A percentile compares a stretch with the other conserved stretches of the same genome.
These are phyloP conservation scores for Xylaria sp. DNA, from an alignment of 2,329 filamentous ascomycete species.

Conservation along the genomic window DNA sequence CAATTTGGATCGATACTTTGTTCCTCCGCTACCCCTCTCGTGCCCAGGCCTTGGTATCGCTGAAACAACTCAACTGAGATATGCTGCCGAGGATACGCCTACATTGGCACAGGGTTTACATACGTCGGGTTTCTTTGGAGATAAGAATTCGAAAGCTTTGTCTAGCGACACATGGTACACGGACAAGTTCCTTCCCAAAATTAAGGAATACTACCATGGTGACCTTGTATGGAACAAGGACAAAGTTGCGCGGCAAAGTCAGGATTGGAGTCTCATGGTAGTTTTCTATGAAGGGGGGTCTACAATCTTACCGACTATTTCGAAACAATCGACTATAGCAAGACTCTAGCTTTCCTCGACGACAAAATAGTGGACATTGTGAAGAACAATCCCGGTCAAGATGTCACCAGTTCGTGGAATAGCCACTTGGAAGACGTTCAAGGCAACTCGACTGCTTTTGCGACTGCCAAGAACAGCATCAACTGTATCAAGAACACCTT, in stretches of 20 bases:
- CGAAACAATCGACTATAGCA: constrained; percentile 68
- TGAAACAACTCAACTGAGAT: constrained; percentile 57
- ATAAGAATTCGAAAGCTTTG: constrained; percentile 63
- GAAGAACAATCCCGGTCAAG: constrained; percentile 75
- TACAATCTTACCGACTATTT: constrained; percentile 96
- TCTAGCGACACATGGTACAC: constrained; percentile 77
- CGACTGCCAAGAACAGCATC: constrained; percentile 67
- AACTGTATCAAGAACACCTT: constrained; percentile 85
- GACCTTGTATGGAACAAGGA: constrained; percentile 74
- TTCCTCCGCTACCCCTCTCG: constrained; percentile 72
- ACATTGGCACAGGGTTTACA: constrained; percentile 66
- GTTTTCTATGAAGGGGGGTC: constrained; percentile 76
- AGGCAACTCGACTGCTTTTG: constrained; percentile 57
- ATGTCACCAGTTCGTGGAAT: constrained; percentile 74
- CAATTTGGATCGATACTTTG: constrained; percentile 85
- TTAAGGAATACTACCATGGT: constrained; percentile 87
- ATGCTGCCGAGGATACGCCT: constrained; percentile 54
- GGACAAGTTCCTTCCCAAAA: constrained; percentile 73
- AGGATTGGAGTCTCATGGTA: constrained; percentile 74
- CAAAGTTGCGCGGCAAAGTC: constrained; percentile 68
- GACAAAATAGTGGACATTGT: constrained; percentile 69
- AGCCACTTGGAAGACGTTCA: constrained; percentile 53
- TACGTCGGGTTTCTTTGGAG: constrained; percentile 67
- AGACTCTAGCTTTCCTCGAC: constrained; percentile 72
- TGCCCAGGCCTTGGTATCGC: constrained; percentile 75